Evolutionary conservation across 352 stramenopile genomes (phyloP).

Genomic region (Phytophthora macrochlamydospora): DNA sequence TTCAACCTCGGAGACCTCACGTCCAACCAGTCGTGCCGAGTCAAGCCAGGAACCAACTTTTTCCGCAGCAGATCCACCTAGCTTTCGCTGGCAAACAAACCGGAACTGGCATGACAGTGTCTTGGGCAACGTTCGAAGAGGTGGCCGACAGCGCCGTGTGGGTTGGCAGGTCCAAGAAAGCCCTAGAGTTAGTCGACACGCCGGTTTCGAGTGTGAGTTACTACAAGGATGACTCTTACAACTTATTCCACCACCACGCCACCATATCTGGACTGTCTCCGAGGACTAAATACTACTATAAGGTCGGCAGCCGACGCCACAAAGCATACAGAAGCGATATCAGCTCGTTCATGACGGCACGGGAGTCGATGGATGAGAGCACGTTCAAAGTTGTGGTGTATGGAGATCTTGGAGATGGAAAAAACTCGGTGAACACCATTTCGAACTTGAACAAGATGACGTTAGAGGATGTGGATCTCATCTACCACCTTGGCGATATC

Average conservation of each 20-base stretch:
- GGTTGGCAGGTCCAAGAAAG: conserved; percentile 37
- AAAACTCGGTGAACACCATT: conserved; percentile 45
- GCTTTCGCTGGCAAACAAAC: conserved; percentile 47
- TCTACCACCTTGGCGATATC: conserved; percentile 83
- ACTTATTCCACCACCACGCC: conserved; percentile 52
- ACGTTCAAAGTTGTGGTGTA: conserved; percentile 64
- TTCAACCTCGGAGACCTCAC: conserved; percentile 47
- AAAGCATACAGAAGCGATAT: conserved; percentile 32
- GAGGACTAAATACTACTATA: conserved; percentile 54
- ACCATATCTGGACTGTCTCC: conserved; percentile 31
- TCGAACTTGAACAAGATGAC: conserved; percentile 45
- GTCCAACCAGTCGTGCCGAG: conserved; percentile 50
- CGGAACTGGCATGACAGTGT: conserved; percentile 65
- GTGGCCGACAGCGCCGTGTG: conserved; percentile 52
- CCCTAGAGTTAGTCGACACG: conserved; percentile 23
- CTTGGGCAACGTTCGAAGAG: conserved; percentile 57
- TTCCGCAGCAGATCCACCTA: conserved; percentile 66
- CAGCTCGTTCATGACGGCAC: conserved; percentile 43
- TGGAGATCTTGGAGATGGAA: conserved; percentile 54
- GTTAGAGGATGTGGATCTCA: conserved; percentile 46
- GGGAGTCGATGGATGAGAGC: conserved; percentile 19
- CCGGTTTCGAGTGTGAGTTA: conserved; percentile 40
- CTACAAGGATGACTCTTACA: conserved; percentile 55
- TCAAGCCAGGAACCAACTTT: conserved; percentile 45
- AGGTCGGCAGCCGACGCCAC: conserved; percentile 41